These are phyloP conservation scores for Aspergillus novofumigatus DNA, from an alignment of 2,329 filamentous ascomycete genomes.

Conservation along the genomic window DNA sequence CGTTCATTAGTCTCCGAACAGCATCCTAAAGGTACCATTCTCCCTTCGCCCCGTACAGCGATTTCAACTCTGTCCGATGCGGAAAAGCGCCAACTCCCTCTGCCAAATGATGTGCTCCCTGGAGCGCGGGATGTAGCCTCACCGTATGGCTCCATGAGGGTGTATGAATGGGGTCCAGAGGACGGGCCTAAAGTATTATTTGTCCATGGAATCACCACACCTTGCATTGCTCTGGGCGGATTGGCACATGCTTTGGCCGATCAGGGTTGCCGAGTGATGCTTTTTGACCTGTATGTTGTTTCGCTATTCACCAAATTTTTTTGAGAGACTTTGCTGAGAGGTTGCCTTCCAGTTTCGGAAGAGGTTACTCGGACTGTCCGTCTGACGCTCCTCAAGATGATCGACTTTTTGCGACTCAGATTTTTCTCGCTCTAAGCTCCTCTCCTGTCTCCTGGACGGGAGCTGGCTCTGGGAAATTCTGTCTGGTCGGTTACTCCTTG, in stretches of 20 bases:
- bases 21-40: constrained; percentile 12
- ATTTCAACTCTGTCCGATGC: constrained; percentile 30
- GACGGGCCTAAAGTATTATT: constrained; percentile 68
- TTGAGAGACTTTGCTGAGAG: constrained; percentile 2
- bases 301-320: not conserved
- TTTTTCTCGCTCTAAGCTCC: constrained; percentile 65
- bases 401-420: constrained; percentile 69
- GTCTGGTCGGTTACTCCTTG: constrained; percentile 73
- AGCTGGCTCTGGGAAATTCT: constrained; percentile 52
- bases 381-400: constrained; percentile 64
- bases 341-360: constrained; percentile 45
- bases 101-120: constrained; percentile 63
- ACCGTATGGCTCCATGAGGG: constrained; percentile 63
- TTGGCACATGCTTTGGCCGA: constrained; percentile 62
- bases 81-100: constrained; percentile 48
- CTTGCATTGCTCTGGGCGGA: constrained; percentile 63
- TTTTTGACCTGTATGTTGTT: constrained; percentile 58
- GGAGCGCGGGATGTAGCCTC: constrained; percentile 59
- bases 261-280: constrained; percentile 69
- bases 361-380: constrained; percentile 72
- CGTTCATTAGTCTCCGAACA: constrained; percentile 23
- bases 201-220: constrained; percentile 78
- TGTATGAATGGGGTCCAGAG: constrained; percentile 77
- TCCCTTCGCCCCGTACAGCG: constrained; percentile 35
- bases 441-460: constrained; percentile 66